Conservation (phyloP, 2,329 filamentous ascomycete species). For the Xylariaceae sp. region DNA sequence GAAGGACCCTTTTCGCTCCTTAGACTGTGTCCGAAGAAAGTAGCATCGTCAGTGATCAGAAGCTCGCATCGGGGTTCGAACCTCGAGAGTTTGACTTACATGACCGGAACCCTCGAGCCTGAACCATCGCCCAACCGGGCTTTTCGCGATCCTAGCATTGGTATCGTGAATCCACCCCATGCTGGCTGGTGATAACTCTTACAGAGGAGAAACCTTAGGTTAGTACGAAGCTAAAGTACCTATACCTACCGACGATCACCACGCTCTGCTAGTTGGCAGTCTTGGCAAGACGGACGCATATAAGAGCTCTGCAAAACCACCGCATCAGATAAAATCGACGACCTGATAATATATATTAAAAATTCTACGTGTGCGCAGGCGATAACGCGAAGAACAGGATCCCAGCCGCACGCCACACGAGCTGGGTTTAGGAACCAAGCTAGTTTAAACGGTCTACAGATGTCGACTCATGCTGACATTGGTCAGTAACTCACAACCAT, state of each 20-base stretch:
- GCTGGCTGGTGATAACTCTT: conserved; percentile 6
- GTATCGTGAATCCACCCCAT: conserved; percentile 55
- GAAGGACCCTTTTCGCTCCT: conserved; percentile 71
- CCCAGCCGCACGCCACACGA: conserved; percentile 6
- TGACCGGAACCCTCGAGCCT: conserved; percentile 80
- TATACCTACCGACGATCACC: not conserved
- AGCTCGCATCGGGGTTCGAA: not conserved
- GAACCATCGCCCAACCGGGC: conserved; percentile 72
- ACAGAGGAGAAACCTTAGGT: not conserved
- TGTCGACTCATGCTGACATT: conserved; percentile 18
- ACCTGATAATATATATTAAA: not conserved
- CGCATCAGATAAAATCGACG: not conserved
- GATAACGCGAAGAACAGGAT: conserved; percentile 1
- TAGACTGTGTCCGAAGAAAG: conserved; percentile 49
- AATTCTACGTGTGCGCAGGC: not conserved
- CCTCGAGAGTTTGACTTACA: conserved; percentile 54
- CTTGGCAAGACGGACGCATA: not conserved
- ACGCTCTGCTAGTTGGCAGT: too few relatives aligned
- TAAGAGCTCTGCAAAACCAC: not conserved
- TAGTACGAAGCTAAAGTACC: not conserved
- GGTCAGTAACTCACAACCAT: conserved; percentile 7
- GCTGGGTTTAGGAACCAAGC: not conserved
- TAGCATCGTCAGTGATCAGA: conserved; percentile 25
- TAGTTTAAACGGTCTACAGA: conserved; percentile 7
- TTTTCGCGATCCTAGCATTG: conserved; percentile 64